Evolutionary conservation across 1,284 basidiomycete genomes (phyloP).

Genomic region (Puccinia hordei): DNA sequence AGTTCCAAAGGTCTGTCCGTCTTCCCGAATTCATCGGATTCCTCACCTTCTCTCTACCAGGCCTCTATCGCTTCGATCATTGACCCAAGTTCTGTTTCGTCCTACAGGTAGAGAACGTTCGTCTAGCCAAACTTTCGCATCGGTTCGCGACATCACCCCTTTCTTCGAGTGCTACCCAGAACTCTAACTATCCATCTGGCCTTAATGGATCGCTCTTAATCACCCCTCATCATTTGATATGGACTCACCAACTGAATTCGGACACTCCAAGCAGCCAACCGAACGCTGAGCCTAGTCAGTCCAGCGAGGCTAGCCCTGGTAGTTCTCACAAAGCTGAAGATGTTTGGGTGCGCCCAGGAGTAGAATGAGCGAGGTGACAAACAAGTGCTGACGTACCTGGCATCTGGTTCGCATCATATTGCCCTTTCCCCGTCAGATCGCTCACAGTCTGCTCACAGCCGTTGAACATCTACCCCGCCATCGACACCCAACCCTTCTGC

Average conservation of each 20-base stretch:
- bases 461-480: slow-evolving; percentile 34
- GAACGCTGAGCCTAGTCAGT: background rate
- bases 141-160: background rate
- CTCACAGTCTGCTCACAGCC: slow-evolving; percentile 37
- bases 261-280: background rate
- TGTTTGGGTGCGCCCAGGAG: slow-evolving; percentile 36
- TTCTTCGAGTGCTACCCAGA: background rate
- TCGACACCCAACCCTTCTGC: slow-evolving; percentile 36
- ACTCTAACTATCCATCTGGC: slow-evolving; percentile 7
- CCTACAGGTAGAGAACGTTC: slow-evolving; percentile 30
- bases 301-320: background rate
- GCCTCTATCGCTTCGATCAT: background rate
- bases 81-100: background rate
- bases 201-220: slow-evolving; percentile 32
- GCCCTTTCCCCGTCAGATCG: slow-evolving; percentile 24
- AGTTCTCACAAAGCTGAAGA: slow-evolving; percentile 6
- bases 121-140: slow-evolving; percentile 31
- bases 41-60: background rate
- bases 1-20: slow-evolving; percentile 11
- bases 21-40: background rate
- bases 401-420: slow-evolving; percentile 22
- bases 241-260: background rate
- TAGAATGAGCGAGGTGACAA: slow-evolving; percentile 6
- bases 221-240: slow-evolving; percentile 47
- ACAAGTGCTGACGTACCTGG: background rate